Percentiles rank a stretch among this genome's conserved stretches.
These are phyloP conservation scores for Candida sanyaensis DNA, from an alignment of 1,139 yeast species.

Conservation along the genomic window DNA sequence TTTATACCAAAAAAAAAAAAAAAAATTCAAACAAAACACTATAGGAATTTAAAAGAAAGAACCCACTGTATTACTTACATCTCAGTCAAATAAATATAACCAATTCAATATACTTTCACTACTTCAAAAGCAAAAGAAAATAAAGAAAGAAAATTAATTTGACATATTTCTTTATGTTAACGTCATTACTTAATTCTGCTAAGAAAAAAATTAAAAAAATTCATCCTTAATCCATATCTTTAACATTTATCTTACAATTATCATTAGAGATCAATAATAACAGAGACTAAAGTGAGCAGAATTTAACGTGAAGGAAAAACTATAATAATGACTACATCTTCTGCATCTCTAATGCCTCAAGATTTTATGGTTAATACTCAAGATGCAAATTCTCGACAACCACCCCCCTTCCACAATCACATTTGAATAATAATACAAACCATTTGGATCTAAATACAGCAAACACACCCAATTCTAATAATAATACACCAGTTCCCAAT, in stretches of 20 bases:
- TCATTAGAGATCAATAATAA: not conserved
- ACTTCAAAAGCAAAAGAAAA: not conserved
- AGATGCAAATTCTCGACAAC: not conserved
- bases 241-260: not conserved
- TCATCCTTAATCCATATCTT: not conserved
- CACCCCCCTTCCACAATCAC: not conserved
- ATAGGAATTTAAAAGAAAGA: not conserved
- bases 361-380: not conserved
- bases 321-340: constrained; percentile 1
- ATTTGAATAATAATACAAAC: not conserved
- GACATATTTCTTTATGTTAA: constrained; percentile 2
- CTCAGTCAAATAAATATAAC: too few species aligned
- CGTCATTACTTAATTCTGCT: not conserved
- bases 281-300: not conserved
- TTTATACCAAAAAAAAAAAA: too few species aligned
- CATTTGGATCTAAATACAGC: not conserved
- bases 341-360: constrained; percentile 1
- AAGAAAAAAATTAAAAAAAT: not conserved
- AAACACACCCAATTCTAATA: not conserved
- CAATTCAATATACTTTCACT: not conserved
- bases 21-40: not conserved
- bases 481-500: not conserved
- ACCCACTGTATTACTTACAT: not conserved
- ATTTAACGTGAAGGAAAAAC: not conserved
- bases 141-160: not conserved